These are phyloP conservation scores for Cladosporium sp. DNA, from an alignment of 2,329 filamentous ascomycete species.

Conservation along the genomic window DNA sequence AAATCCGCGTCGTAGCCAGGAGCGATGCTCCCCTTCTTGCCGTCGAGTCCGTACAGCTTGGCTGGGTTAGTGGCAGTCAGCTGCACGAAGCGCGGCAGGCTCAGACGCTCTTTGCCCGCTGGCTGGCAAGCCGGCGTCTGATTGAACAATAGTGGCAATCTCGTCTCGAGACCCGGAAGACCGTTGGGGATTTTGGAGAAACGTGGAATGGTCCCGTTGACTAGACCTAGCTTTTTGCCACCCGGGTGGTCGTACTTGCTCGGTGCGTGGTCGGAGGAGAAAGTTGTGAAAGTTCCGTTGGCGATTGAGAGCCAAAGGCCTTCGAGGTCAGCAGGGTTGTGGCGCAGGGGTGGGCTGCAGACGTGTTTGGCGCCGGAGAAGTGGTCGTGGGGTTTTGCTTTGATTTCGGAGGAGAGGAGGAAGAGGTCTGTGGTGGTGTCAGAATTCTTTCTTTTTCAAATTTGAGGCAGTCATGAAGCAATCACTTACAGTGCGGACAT, in stretches of 20 bases:
- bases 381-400: constrained; percentile 29
- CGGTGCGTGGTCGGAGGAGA: constrained; percentile 36
- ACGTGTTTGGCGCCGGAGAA: constrained; percentile 35
- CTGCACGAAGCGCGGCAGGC: constrained; percentile 41
- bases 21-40: constrained; percentile 38
- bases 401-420: constrained; percentile 30
- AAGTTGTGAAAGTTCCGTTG: constrained; percentile 34
- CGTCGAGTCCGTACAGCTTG: constrained; percentile 40
- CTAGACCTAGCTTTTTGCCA: constrained; percentile 36
- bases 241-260: constrained; percentile 35
- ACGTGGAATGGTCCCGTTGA: constrained; percentile 29
- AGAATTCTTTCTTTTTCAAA: too few species aligned
- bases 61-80: constrained; percentile 43
- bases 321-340: constrained; percentile 30
- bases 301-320: constrained; percentile 32
- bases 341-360: constrained; percentile 32
- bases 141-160: constrained; percentile 38
- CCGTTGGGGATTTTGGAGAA: constrained; percentile 44
- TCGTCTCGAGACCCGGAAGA: constrained; percentile 40
- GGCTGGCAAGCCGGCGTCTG: constrained; percentile 26
- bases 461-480: too few species aligned
- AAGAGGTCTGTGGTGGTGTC: constrained; percentile 25
- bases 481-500: constrained; percentile 27
- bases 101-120: constrained; percentile 23
- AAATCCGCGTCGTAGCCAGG: constrained; percentile 44